Evolutionary conservation across 2,329 filamentous ascomycete genomes (phyloP).

Genomic region (Colletotrichum lini): DNA sequence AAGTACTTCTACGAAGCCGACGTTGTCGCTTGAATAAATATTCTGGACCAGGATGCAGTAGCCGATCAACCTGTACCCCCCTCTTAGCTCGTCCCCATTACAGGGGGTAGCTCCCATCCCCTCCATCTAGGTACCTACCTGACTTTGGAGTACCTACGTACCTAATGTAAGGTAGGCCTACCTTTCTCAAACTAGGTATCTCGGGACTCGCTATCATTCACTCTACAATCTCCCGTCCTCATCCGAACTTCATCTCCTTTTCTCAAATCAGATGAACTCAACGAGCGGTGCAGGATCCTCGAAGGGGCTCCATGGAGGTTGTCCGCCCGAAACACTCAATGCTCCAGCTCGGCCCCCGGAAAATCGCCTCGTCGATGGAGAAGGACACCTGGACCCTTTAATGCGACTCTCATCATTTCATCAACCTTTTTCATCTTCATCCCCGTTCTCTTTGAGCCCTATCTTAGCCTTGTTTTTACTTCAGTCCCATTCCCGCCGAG

Average conservation of each 20-base stretch:
- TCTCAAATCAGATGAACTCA: constrained; percentile 16
- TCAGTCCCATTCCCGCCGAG: not conserved
- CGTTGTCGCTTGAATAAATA: not conserved
- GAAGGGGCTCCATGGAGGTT: constrained; percentile 16
- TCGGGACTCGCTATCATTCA: not conserved
- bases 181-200: no score
- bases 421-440: not conserved
- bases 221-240: not conserved
- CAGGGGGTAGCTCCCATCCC: not conserved
- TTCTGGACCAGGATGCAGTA: no score
- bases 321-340: constrained; percentile 38
- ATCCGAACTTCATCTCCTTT: not conserved
- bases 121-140: no score
- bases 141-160: no score
- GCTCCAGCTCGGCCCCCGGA: constrained; percentile 37
- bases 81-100: constrained; percentile 5
- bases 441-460: not conserved
- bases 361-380: constrained; percentile 28
- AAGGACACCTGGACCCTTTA: constrained; percentile 38
- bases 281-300: not conserved
- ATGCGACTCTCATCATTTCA: not conserved
- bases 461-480: not conserved
- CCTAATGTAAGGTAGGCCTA: no score
- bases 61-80: not conserved
- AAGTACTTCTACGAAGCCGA: not conserved